Percentiles rank a stretch among this genome's conserved stretches.
phyloP scores from a whole-genome alignment of 2,329 filamentous ascomycete genomes.

The Juglanconis oblonga region DNA sequence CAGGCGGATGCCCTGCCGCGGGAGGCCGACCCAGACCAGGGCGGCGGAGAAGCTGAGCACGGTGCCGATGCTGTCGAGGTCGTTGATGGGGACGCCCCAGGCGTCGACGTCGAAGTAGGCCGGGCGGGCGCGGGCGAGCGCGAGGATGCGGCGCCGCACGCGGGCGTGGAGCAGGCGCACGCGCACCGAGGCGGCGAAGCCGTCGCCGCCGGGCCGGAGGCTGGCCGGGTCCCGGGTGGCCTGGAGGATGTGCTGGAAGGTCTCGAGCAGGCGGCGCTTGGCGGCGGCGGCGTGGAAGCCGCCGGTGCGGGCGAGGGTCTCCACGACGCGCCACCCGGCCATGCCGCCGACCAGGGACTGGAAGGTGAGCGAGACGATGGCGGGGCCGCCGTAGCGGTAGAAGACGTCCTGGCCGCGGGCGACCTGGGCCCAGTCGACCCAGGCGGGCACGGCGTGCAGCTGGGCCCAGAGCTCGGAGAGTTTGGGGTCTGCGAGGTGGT shows the following conservation, averaged over 20 bases:
- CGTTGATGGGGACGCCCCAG: constrained; percentile 68
- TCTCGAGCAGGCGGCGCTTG: constrained; percentile 62
- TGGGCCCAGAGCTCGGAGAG: constrained; percentile 60
- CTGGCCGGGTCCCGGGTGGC: constrained; percentile 63
- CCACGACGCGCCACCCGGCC: constrained; percentile 70
- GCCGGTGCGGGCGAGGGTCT: constrained; percentile 70
- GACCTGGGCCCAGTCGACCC: constrained; percentile 78
- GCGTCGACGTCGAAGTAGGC: constrained; percentile 59
- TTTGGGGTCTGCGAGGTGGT: constrained; percentile 54
- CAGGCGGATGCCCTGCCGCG: constrained; percentile 69
- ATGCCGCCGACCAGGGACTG: constrained; percentile 67
- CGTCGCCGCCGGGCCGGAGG: constrained; percentile 66
- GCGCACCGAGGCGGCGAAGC: constrained; percentile 61
- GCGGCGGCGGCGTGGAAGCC: constrained; percentile 70
- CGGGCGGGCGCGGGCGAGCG: constrained; percentile 51
- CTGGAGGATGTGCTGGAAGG: constrained; percentile 72
- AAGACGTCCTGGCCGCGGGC: constrained; percentile 72
- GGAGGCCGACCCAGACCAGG: constrained; percentile 66
- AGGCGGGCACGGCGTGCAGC: constrained; percentile 64
- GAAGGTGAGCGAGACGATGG: constrained; percentile 62
- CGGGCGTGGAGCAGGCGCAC: constrained; percentile 68
- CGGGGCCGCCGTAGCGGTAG: constrained; percentile 70
- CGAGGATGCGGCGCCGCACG: constrained; percentile 63
- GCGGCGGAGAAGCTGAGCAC: constrained; percentile 68
- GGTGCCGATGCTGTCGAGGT: constrained; percentile 71